Evolutionary conservation across 2,329 filamentous ascomycete genomes (phyloP).

Genomic region (Ilyonectria robusta): DNA sequence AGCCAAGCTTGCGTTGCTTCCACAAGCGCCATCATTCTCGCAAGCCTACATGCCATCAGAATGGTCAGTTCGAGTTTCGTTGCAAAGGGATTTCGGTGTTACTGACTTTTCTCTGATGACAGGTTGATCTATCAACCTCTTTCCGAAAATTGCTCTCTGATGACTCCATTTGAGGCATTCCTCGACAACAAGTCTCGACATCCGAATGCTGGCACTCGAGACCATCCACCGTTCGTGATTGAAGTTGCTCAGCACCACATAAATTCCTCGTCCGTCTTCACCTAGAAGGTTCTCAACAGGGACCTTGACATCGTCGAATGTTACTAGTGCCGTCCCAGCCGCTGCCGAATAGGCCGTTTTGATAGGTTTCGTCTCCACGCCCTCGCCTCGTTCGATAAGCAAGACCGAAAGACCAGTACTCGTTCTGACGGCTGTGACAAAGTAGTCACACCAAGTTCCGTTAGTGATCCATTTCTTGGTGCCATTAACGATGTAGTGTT

Average conservation of each 20-base stretch:
- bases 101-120: slow-evolving; percentile 82
- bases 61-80: slow-evolving; percentile 6
- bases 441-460: slow-evolving; percentile 85
- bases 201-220: slow-evolving; percentile 72
- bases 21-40: slow-evolving; percentile 86
- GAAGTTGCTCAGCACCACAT: slow-evolving; percentile 88
- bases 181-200: slow-evolving; percentile 79
- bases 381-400: slow-evolving; percentile 80
- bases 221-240: slow-evolving; percentile 90
- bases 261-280: slow-evolving; percentile 86
- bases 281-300: slow-evolving; percentile 83
- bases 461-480: slow-evolving; percentile 91
- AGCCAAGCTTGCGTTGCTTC: slow-evolving; percentile 91
- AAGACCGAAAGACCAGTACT: slow-evolving; percentile 84
- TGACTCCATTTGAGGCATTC: slow-evolving; percentile 91
- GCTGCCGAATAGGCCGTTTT: slow-evolving; percentile 86
- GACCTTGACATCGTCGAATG: slow-evolving; percentile 89
- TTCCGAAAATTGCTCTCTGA: slow-evolving; percentile 87
- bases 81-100: background rate
- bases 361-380: slow-evolving; percentile 82
- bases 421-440: slow-evolving; percentile 84
- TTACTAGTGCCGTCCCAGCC: slow-evolving; percentile 84
- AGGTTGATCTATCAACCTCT: slow-evolving; percentile 85
- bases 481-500: slow-evolving; percentile 79
- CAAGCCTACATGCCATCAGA: slow-evolving; percentile 66